Evolutionary conservation across 306 rosid genomes (phyloP), one percentile per base, ranked within the genome.

Genomic region (Aeschynomene evenia): DNA sequence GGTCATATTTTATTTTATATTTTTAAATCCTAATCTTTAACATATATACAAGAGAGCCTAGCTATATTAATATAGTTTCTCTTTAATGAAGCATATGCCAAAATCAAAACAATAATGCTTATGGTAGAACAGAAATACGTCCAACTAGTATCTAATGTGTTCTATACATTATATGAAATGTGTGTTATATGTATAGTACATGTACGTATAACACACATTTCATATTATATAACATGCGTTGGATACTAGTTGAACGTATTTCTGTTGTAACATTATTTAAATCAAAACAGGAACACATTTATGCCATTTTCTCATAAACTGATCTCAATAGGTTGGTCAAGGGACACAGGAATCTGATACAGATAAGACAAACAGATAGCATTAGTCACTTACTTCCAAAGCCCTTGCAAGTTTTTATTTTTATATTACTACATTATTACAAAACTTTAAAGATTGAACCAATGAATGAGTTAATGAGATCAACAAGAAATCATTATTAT

Each of bases 401-500:
- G 21, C 52, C 7, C 53, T 7, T 40, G 39, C 37, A 23, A 22
- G 34, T 3, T 63, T 43, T 54, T 7, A 7, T 2, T 29, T 61
- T 49, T 28, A 10, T 16, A 18, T 45, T n/a, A n/a, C n/a, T 65
- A 65, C 40, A 24, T 52, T 46, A 45, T 22, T 31, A 1, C 20
- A 33, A 34, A 49, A 49, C 52, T 63, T 9, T 49, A 12, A 61
- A 48, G 2, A 36, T 61, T 73, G 4, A 63, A 53, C 39, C 11
- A 54, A 21, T 37, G 11, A 51, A 63, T 73, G 21, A 39, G 20
- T 28, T 31, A 52, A 34, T 54, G 12, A 54, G 26, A 55, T 54
- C 51, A 65, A 65, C 79, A 65, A 54, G 67, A 40, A 74, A 55
- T 43, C 79, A 19, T 54, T 42, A 54, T 54, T 14, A 55, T 40